Conservation (phyloP, 179 eudicot species). For the Pouteria campechiana region DNA sequence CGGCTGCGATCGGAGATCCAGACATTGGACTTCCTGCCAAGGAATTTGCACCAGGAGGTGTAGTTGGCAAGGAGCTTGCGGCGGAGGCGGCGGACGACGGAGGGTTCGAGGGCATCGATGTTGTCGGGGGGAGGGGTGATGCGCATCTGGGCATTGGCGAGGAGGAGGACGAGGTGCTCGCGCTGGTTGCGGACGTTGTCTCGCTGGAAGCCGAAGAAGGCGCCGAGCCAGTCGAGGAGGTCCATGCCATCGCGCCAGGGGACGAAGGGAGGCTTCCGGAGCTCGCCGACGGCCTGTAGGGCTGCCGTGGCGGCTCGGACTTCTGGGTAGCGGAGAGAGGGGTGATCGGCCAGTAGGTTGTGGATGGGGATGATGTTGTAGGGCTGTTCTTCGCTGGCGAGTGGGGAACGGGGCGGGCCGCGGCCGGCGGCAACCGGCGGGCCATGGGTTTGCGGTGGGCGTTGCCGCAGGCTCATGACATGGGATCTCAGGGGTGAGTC, state of each 20-base stretch:
- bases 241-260: constrained; percentile 50
- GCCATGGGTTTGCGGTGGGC: constrained; percentile 5
- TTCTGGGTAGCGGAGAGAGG: constrained; percentile 80
- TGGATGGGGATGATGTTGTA: constrained; percentile 92
- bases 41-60: constrained; percentile 65
- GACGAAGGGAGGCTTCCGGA: constrained; percentile 57
- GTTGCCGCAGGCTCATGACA: constrained; percentile 14
- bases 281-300: constrained; percentile 61
- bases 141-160: constrained; percentile 83
- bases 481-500: background rate
- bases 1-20: constrained; percentile 53
- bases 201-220: constrained; percentile 70
- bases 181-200: constrained; percentile 74
- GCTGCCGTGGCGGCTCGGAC: constrained; percentile 83
- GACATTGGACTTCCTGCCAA: constrained; percentile 44
- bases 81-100: constrained; percentile 56
- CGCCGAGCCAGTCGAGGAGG: constrained; percentile 84
- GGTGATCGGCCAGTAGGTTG: constrained; percentile 84
- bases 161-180: constrained; percentile 79
- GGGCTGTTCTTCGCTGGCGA: constrained; percentile 3
- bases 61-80: constrained; percentile 47
- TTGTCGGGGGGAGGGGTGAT: constrained; percentile 62
- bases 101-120: constrained; percentile 52
- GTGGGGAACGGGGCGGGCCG: background rate
- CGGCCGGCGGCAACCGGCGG: background rate